phyloP scores from a whole-genome alignment of 75 land plant species.

The Sequoia sempervirens region DNA sequence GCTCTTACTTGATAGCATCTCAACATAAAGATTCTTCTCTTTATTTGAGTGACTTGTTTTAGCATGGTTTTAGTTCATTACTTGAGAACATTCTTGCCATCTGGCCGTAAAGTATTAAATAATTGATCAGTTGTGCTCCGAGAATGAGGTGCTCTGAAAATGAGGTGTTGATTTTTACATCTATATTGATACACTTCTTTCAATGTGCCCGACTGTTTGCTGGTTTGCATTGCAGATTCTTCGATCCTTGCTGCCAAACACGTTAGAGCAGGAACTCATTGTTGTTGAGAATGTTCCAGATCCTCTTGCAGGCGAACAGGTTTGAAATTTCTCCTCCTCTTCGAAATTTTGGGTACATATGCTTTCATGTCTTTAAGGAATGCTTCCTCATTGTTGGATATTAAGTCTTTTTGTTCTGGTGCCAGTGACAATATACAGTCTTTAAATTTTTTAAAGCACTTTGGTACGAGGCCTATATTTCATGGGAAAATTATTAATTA shows the following conservation, averaged over 20 bases:
- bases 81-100: background rate
- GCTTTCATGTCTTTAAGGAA: background rate
- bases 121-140: background rate
- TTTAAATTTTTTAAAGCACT: background rate
- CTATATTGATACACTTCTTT: background rate
- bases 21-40: background rate
- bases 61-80: background rate
- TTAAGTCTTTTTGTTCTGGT: background rate
- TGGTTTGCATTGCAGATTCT: constrained; percentile 17
- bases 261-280: constrained; percentile 62
- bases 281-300: constrained; percentile 80
- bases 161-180: background rate
- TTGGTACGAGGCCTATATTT: background rate
- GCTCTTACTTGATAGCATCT: background rate
- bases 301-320: constrained; percentile 94
- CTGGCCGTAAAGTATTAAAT: background rate
- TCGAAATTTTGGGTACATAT: background rate
- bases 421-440: background rate
- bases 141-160: too few species aligned
- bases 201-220: background rate
- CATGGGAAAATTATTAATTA: background rate
- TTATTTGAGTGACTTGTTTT: too few species aligned
- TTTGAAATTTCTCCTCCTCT: constrained; percentile 12
- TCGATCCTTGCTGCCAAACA: constrained; percentile 52
- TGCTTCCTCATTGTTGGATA: background rate